Evolutionary conservation across 768 basidiomycete species (phyloP).

Genomic region (Lactarius sanguifluus): DNA sequence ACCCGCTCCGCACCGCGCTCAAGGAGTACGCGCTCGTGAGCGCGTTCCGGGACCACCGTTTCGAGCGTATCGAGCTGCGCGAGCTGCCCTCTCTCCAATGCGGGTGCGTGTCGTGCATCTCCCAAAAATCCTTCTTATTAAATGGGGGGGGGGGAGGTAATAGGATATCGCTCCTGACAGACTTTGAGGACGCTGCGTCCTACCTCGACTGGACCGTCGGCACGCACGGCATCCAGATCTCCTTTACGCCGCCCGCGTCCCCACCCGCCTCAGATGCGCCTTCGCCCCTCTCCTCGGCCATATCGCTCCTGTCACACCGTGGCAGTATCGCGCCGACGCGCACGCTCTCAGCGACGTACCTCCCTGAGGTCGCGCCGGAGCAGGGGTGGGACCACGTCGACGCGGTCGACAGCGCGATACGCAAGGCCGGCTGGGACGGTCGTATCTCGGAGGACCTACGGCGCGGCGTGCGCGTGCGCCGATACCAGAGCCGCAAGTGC

Average conservation of each 20-base stretch:
- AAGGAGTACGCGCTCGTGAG: slow-evolving; percentile 90
- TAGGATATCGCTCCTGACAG: slow-evolving; percentile 80
- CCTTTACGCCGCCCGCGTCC: slow-evolving; percentile 77
- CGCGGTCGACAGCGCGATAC: slow-evolving; percentile 87
- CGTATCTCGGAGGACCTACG: slow-evolving; percentile 79
- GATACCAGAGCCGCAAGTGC: slow-evolving; percentile 79
- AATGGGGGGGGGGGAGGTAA: too few species aligned
- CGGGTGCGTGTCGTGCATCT: too few species aligned
- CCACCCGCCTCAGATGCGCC: slow-evolving; percentile 57
- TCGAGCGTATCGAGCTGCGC: slow-evolving; percentile 70
- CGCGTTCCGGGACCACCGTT: slow-evolving; percentile 86
- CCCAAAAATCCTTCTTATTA: too few species aligned
- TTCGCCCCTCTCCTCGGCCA: slow-evolving; percentile 68
- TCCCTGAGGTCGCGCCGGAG: slow-evolving; percentile 88
- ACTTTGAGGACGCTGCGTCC: slow-evolving; percentile 80
- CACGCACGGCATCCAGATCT: slow-evolving; percentile 87
- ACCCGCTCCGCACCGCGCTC: slow-evolving; percentile 71
- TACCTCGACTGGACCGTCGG: slow-evolving; percentile 96
- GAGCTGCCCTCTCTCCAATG: slow-evolving; percentile 86
- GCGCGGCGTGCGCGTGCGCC: slow-evolving; percentile 67
- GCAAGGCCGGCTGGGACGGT: slow-evolving; percentile 90
- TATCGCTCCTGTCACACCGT: slow-evolving; percentile 46
- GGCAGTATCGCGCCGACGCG: slow-evolving; percentile 38
- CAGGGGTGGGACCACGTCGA: slow-evolving; percentile 95
- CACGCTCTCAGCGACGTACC: slow-evolving; percentile 81